A percentile compares a stretch with the other conserved stretches of the same genome.
Evolutionary conservation across 1,139 yeast genomes (phyloP).

Genomic region (Zygoascus sp.): DNA sequence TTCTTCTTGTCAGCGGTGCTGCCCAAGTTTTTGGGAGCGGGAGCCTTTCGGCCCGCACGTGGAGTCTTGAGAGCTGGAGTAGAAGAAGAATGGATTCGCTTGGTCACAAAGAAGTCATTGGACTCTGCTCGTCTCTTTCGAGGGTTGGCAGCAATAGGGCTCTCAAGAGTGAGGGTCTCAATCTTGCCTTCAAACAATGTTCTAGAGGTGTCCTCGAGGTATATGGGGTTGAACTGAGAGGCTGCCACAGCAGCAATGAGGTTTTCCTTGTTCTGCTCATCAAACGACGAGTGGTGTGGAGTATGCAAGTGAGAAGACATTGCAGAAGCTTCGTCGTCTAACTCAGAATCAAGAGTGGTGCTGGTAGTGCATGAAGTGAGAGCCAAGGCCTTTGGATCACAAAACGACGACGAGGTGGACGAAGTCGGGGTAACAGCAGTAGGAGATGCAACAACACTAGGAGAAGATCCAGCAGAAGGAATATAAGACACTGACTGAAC

Average conservation of each 20-base stretch:
- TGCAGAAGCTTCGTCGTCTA: constrained; percentile 4
- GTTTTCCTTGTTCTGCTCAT: constrained; percentile 9
- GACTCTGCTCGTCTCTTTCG: constrained; percentile 3
- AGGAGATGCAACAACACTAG: constrained; percentile 8
- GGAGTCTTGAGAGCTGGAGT: neutral
- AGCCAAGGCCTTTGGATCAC: constrained; percentile 26
- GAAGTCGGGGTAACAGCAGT: constrained; percentile 10
- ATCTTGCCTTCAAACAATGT: neutral
- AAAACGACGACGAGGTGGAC: constrained; percentile 17
- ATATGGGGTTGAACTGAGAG: constrained; percentile 8
- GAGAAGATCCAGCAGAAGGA: neutral
- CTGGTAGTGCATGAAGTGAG: constrained; percentile 14
- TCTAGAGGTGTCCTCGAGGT: constrained; percentile 1
- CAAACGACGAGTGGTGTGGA: constrained; percentile 4
- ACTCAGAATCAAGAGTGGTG: constrained; percentile 4
- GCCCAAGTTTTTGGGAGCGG: neutral
- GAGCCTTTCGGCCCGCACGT: constrained; percentile 1
- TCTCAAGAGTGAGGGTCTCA: neutral
- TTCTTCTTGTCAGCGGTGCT: neutral
- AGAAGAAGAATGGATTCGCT: neutral
- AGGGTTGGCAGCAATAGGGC: neutral
- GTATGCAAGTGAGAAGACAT: constrained; percentile 4
- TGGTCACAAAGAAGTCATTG: neutral
- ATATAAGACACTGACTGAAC: neutral
- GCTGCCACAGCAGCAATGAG: constrained; percentile 3